Evolutionary conservation across 2,329 filamentous ascomycete genomes (phyloP).

Genomic region (Aspergillus sergii): DNA sequence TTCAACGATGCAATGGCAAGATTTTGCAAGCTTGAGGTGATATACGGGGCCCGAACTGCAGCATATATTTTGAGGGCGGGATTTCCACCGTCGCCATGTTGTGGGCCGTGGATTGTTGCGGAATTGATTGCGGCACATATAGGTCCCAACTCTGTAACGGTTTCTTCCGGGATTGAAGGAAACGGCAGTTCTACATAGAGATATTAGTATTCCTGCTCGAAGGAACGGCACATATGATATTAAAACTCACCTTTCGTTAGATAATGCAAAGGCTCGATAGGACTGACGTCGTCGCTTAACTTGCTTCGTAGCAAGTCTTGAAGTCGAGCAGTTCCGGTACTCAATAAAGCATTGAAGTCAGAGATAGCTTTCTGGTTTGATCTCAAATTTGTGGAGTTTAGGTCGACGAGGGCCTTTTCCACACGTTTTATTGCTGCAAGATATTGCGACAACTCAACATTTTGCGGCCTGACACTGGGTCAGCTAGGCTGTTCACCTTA

Average conservation of each 20-base stretch:
- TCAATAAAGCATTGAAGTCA: slow-evolving; percentile 76
- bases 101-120: slow-evolving; percentile 57
- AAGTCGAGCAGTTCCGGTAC: slow-evolving; percentile 77
- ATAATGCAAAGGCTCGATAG: slow-evolving; percentile 87
- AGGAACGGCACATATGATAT: neutral
- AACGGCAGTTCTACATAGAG: slow-evolving; percentile 65
- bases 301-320: slow-evolving; percentile 82
- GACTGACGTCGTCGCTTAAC: slow-evolving; percentile 74
- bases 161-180: slow-evolving; percentile 76
- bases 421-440: slow-evolving; percentile 87
- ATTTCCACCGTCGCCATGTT: slow-evolving; percentile 60
- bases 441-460: slow-evolving; percentile 80
- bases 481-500: neutral
- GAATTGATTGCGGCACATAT: slow-evolving; percentile 75
- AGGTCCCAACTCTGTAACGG: slow-evolving; percentile 72
- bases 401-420: slow-evolving; percentile 78
- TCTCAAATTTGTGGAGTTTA: slow-evolving; percentile 86
- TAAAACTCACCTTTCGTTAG: slow-evolving; percentile 74
- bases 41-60: slow-evolving; percentile 81
- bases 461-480: slow-evolving; percentile 62
- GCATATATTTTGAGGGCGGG: slow-evolving; percentile 81
- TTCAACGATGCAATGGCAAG: slow-evolving; percentile 84
- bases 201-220: neutral
- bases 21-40: slow-evolving; percentile 80
- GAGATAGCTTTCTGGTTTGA: slow-evolving; percentile 87